phyloP scores from a whole-genome alignment of 2,329 filamentous ascomycete species.

The Fusarium chlamydosporum region DNA sequence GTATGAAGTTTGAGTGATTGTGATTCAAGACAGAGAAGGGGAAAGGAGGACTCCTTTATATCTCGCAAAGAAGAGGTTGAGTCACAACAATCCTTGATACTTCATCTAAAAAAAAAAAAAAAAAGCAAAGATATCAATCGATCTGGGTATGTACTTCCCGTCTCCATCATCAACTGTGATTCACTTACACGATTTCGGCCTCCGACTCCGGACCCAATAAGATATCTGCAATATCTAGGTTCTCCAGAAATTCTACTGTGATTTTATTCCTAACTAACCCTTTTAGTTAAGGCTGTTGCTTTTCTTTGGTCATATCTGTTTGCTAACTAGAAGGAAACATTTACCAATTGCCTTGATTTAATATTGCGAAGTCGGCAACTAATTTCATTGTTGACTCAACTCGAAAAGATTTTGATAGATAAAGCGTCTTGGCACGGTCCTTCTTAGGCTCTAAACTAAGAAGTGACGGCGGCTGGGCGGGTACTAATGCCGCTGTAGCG shows the following conservation, averaged over 20 bases:
- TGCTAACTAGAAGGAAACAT: not conserved
- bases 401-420: not conserved
- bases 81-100: conserved; percentile 1
- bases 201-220: conserved; percentile 17
- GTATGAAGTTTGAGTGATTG: conserved; percentile 1
- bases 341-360: not conserved
- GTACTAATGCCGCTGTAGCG: conserved; percentile 1
- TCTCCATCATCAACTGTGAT: conserved; percentile 19
- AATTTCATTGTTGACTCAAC: conserved; percentile 15
- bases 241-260: not conserved
- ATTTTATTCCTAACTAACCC: not conserved
- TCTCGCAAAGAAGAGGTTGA: not conserved
- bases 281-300: no score
- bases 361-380: conserved; percentile 19
- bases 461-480: not conserved
- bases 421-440: not conserved
- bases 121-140: conserved; percentile 8
- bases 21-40: not conserved
- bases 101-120: conserved; percentile 9
- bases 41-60: conserved; percentile 3
- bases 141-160: not conserved
- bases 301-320: not conserved
- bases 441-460: not conserved
- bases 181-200: conserved; percentile 24
- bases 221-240: not conserved